These are phyloP conservation scores for Dryas integrifolia DNA, from an alignment of 331 rosid species.

Conservation along the genomic window DNA sequence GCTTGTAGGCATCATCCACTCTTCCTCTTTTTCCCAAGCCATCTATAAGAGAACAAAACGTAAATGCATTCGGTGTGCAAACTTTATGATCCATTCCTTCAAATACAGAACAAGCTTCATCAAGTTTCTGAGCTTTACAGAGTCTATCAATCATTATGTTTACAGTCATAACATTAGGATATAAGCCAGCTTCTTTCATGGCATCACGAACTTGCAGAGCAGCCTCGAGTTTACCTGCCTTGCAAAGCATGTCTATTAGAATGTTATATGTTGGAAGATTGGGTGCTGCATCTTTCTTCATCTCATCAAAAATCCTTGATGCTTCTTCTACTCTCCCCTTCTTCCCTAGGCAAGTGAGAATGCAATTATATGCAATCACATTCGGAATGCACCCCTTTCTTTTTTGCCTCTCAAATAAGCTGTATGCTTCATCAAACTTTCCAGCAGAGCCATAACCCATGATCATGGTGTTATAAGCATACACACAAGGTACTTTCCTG, in stretches of 20 bases:
- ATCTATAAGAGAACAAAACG: conserved; percentile 86
- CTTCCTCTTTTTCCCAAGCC: conserved; percentile 83
- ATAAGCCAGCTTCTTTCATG: conserved; percentile 82
- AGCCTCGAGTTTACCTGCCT: conserved; percentile 62
- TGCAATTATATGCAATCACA: conserved; percentile 77
- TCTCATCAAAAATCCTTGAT: conserved; percentile 53
- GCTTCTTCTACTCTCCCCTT: conserved; percentile 76
- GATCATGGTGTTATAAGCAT: conserved; percentile 95
- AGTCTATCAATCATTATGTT: conserved; percentile 90
- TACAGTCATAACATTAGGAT: conserved; percentile 76
- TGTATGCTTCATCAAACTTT: conserved; percentile 76
- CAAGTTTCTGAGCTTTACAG: conserved; percentile 82
- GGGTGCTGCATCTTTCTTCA: conserved; percentile 87
- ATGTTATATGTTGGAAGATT: conserved; percentile 78
- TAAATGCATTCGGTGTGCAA: conserved; percentile 61
- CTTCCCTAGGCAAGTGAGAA: conserved; percentile 81
- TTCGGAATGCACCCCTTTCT: conserved; percentile 80
- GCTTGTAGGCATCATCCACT: conserved; percentile 79
- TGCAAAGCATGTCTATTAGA: conserved; percentile 80
- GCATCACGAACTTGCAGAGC: conserved; percentile 56
- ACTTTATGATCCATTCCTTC: conserved; percentile 74
- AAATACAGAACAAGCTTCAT: conserved; percentile 82
- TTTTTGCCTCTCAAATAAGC: conserved; percentile 86
- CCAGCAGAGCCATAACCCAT: conserved; percentile 95
- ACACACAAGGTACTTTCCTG: conserved; percentile 80